Base-by-base conservation (phyloP, 805 yeast species). In the Candida sphagnicola region DNA sequence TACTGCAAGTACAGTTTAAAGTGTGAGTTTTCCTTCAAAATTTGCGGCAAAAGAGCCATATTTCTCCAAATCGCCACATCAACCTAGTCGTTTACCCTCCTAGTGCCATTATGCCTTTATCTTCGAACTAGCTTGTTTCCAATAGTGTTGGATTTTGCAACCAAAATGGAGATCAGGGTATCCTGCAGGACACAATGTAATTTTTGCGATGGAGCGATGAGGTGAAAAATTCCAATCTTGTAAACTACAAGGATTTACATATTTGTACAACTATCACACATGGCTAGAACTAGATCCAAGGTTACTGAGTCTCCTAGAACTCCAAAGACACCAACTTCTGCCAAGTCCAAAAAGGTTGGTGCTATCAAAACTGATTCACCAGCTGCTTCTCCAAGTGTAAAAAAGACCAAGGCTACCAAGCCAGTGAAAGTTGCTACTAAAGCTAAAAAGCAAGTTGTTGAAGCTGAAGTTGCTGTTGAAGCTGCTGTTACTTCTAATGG, bases 271-370 rank as follows among this genome's bases (percentile, higher is more conserved):
- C 29, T 34, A 37, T 18, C 18, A 16, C 35, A 13, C 14, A 61
- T 61, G 67, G 67, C 64, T 32, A 60, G 50, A 44, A 60, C 62
- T 13, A 59, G 63, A 59, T 53, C 64, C 24, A 59, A 48, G 35
- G 57, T 54, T 13, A 44, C 50, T 25, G 51, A 42, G 12, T 49
- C 59, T 14, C 56, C 62, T 14, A 49, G 44, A 33, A 50, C 61
- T 4, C 55, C 61, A 10, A 21, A 21, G 10, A 51, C 49, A 26
- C 54, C 62, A 5, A 53, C 53, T 15, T 21, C 24, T 6, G 24
- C 24, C 10, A 51, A 50, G 31, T 32, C 44, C 13, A 55, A 46
- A 47, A 54, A 51, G 48, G 51, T 48, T 10, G 54, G 44, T 34
- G 44, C 38, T 28, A 37, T 50, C 11, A 51, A 48, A 29, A 34